phyloP scores from a whole-genome alignment of 148 eudicot genomes.

The Rhododendron ovatum region DNA sequence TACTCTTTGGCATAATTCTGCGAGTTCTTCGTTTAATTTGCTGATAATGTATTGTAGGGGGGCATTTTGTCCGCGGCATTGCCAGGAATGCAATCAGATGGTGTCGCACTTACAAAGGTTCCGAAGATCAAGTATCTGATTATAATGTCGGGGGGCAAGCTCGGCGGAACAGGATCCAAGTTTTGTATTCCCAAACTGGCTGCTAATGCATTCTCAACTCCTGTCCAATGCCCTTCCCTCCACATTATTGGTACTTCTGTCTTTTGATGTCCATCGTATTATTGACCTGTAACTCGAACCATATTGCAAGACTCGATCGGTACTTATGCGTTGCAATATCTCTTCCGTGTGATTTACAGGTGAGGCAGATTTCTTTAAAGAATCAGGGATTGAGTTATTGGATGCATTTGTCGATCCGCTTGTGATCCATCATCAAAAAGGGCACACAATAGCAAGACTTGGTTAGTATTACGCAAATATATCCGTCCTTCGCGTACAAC shows the following conservation, averaged over 20 bases:
- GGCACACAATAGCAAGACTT: slow-evolving; percentile 15
- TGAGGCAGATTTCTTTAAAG: slow-evolving; percentile 5
- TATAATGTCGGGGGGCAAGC: slow-evolving; percentile 27
- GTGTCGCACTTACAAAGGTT: slow-evolving; percentile 28
- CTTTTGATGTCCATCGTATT: neutral
- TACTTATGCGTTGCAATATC: neutral
- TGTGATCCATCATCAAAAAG: slow-evolving; percentile 13
- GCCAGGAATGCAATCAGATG: slow-evolving; percentile 25
- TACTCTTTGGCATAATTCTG: no score
- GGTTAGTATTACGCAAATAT: slow-evolving; percentile 7
- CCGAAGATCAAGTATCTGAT: slow-evolving; percentile 30
- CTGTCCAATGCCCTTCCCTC: slow-evolving; percentile 30
- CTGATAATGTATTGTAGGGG: neutral
- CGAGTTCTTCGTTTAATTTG: no score
- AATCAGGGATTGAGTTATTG: slow-evolving; percentile 3
- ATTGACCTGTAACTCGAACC: neutral
- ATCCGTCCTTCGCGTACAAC: neutral
- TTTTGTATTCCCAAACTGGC: slow-evolving; percentile 25
- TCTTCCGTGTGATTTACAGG: neutral
- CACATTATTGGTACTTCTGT: slow-evolving; percentile 25
- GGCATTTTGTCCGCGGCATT: slow-evolving; percentile 14
- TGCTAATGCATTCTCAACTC: slow-evolving; percentile 29
- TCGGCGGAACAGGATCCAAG: slow-evolving; percentile 15
- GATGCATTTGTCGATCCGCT: slow-evolving; percentile 16
- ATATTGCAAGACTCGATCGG: neutral